Percentiles rank a stretch among this genome's conserved stretches.
These are phyloP conservation scores for Huntiella omanensis DNA, from an alignment of 2,329 filamentous ascomycete species.

Conservation along the genomic window DNA sequence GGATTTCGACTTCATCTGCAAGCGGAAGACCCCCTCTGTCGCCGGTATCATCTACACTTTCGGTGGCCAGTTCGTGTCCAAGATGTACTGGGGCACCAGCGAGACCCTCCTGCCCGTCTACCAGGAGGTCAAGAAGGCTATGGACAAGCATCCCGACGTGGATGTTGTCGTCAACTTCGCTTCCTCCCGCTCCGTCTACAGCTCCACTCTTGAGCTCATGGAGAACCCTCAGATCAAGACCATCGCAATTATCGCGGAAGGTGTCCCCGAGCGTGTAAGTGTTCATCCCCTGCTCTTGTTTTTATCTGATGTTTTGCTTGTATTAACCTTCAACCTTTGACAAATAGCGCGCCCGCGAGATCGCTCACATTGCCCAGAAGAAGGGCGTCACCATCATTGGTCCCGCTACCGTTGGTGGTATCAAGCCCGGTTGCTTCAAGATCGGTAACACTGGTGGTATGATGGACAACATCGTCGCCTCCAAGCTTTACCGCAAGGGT, in stretches of 20 bases:
- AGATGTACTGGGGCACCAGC: conserved; percentile 99
- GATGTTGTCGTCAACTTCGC: conserved; percentile 99
- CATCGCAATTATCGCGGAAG: conserved; percentile 98
- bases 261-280: conserved; percentile 90
- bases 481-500: conserved; percentile 98
- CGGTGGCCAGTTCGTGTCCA: conserved; percentile 98
- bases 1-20: conserved; percentile 99
- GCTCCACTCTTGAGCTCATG: conserved; percentile 97
- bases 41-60: conserved; percentile 99
- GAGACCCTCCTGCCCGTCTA: conserved; percentile 97
- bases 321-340: not conserved
- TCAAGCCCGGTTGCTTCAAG: conserved; percentile 99
- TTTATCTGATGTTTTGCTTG: not conserved
- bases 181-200: conserved; percentile 95
- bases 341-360: conserved; percentile 77
- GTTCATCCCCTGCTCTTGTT: not conserved
- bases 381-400: conserved; percentile 99
- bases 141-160: conserved; percentile 91
- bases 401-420: conserved; percentile 93
- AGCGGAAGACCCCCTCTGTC: conserved; percentile 86
- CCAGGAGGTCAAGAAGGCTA: conserved; percentile 80
- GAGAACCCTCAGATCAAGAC: conserved; percentile 91
- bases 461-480: conserved; percentile 99
- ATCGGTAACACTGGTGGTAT: conserved; percentile 99
- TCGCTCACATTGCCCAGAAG: conserved; percentile 88